Percentiles rank a stretch among this genome's conserved stretches.
These are phyloP conservation scores for Ophiostoma pallidulum DNA, from an alignment of 2,329 filamentous ascomycete species.

Conservation along the genomic window DNA sequence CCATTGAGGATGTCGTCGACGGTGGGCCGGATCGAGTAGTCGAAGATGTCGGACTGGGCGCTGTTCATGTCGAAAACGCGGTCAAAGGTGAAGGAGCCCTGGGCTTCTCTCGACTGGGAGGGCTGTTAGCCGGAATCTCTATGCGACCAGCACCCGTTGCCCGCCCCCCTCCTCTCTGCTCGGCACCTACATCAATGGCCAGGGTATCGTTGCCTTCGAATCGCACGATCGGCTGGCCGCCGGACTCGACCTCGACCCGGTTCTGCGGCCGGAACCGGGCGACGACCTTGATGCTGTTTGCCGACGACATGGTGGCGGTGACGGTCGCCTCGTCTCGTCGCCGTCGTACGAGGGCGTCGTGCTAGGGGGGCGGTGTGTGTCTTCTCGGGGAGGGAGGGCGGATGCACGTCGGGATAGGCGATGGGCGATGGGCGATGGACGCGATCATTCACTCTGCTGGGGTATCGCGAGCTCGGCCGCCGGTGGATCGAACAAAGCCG, in stretches of 20 bases:
- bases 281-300: slow-evolving; percentile 75
- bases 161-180: not conserved
- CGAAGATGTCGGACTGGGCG: slow-evolving; percentile 87
- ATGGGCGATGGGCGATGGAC: slow-evolving; percentile 9
- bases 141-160: too few relatives aligned
- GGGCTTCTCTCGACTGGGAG: slow-evolving; percentile 67
- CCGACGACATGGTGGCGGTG: slow-evolving; percentile 42
- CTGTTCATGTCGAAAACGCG: slow-evolving; percentile 93
- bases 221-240: slow-evolving; percentile 82
- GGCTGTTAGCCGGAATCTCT: slow-evolving; percentile 19
- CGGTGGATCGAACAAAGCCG: too few relatives aligned
- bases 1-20: slow-evolving; percentile 98
- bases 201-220: slow-evolving; percentile 89
- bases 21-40: slow-evolving; percentile 91
- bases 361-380: not conserved
- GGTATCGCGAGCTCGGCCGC: slow-evolving; percentile 4
- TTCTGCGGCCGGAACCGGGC: slow-evolving; percentile 97
- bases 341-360: not conserved
- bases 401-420: slow-evolving; percentile 6
- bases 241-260: slow-evolving; percentile 80
- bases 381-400: not conserved
- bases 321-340: slow-evolving; percentile 13
- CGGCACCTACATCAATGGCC: slow-evolving; percentile 62
- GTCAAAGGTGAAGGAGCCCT: slow-evolving; percentile 90
- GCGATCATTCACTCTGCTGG: slow-evolving; percentile 3